Base-by-base conservation (phyloP, 2,329 filamentous ascomycete genomes). In the Penicillium sp. region DNA sequence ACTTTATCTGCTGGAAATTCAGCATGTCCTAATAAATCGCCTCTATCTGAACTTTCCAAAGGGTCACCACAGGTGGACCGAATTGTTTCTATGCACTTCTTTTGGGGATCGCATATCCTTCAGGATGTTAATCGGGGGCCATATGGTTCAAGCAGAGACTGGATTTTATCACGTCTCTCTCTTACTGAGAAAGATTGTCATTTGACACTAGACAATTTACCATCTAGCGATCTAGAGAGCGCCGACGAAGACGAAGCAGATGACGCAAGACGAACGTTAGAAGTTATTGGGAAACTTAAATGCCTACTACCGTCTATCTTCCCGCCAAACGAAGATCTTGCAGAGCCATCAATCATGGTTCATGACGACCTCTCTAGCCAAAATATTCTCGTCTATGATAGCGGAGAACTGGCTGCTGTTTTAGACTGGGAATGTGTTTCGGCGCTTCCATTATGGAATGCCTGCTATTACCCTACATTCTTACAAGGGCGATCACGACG, bases 361-460 rank as follows among this genome's bases (percentile, higher is more conserved):
- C 57, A 65, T 39, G 49, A 65, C 13, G 57, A 60, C 49, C 50
- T 65, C 27, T 58, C 45, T n/a, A 29, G 45, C 11, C 55, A 31
- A 19, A 65, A 64, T 50, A 61, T 65, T 9, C 55, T 65, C 7
- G 50, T 65, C n/a, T 19, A 51, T 42, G 58, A 64, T 7, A 47
- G n/a, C 26, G 62, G 62, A 13, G 35, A 63, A 2, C 26, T 64
- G 4, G 33, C 54, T 10, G 58, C 29, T 39, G 9, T 64, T 33
- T 13, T 65, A 45, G 60, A 63, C 45, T 65, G 62, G 63, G 62
- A 64, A 50, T 64, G 56, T 55, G 62, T 65, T 23, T 61, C 62
- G 9, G 56, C 56, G 43, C 50, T 64, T 9, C 63, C 62, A 33
- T 42, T 62, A 27, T 64, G 63, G 60, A 62, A 48, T 13, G 62